Evolutionary conservation across 768 basidiomycete genomes (phyloP), one percentile per base, ranked within the genome.

Genomic region (Scleroderma bovista): DNA sequence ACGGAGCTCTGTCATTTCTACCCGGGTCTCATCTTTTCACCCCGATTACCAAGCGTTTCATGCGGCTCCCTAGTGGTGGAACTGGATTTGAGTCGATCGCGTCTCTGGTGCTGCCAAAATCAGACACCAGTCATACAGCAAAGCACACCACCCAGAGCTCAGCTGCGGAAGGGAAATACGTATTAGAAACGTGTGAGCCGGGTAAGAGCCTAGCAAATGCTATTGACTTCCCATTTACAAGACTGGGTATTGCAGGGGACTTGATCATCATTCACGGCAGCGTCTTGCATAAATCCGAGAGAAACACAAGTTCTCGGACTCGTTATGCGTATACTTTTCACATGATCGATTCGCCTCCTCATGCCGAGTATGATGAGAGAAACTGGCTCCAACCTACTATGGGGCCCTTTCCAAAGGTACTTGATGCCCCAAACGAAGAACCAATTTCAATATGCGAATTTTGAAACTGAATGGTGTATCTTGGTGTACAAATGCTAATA

Each of bases 321-420:
- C 78, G 96, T 48, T 90, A 84, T 56, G 94, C 94, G 24, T 99
- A 98, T 64, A 98, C 96, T 0, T 97, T 96, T 67, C 94, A 93
- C 57, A 91, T 92, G 89, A 84, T 93, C 43, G 90, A 95, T 60
- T 84, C 78, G 17, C 76, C 77, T 36, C 84, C 80, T 20, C 69
- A 76, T 58, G 87, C 82, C 7, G 68, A 62, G 36, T 96, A 94
- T 51, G 95, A 97, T 53, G 77, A 81, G 60, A 90, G 89, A 79
- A 97, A 96, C 62, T 96, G 94, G 94, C 71, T 97, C 51, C 94
- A 98, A 63, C 93, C 94, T 1, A 92, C 71, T 10, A 78, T 74
- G 12, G 86, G 89, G 85, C 90, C 93, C 2, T 96, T 97, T 69
- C 76, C 82, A 22, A 76, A 68, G 54, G 69, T 88, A 22, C 60